Evolutionary conservation across 805 yeast genomes (phyloP), one percentile per base, ranked within the genome.

Genomic region (Wickerhamomyces silvicola): DNA sequence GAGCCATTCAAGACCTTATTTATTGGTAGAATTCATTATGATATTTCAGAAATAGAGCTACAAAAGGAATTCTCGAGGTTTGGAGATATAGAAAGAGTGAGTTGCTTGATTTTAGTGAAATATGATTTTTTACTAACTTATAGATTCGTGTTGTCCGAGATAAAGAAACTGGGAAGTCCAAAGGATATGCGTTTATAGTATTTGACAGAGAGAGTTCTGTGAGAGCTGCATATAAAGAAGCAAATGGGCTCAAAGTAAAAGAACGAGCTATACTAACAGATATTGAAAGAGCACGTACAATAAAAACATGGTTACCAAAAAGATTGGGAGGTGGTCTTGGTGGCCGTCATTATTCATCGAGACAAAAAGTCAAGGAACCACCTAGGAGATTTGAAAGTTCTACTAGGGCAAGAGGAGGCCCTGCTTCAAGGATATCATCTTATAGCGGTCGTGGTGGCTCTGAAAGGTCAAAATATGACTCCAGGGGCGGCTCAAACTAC

Each of bases 301-400:
- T 72, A 11, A 70, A 79, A 34, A 71, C 68, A 42, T 83, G 88
- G 81, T 69, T 66, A 34, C 92, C 94, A 1, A 52, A 81, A 45
- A 54, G 90, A 37, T 62, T 90, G 3, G 96, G 95, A 1, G 97
- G 97, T 4, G 97, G 97, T 0, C 57, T 83, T n/a, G 97, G 97
- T 4, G 95, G 95, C 2, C 64, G 92, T 34, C 75, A 77, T 31
- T 78, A 78, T 48, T 66, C 75, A 3, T 61, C 56, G 37, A 53
- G 41, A 27, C 45, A 44, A n/a, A 37, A 26, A 17, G 31, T 33
- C 25, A 45, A 38, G 13, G 48, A 43, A 10, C 27, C 24, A 7
- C 31, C 20, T 17, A 22, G 30, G n/a, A 16, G 27, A 10, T 11
- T 22, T 12, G 30, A 40, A 14, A 35, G 30, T 22, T 18, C 36